Base-by-base conservation (phyloP, 2,329 filamentous ascomycete genomes). In the Elsinoe fawcettii region DNA sequence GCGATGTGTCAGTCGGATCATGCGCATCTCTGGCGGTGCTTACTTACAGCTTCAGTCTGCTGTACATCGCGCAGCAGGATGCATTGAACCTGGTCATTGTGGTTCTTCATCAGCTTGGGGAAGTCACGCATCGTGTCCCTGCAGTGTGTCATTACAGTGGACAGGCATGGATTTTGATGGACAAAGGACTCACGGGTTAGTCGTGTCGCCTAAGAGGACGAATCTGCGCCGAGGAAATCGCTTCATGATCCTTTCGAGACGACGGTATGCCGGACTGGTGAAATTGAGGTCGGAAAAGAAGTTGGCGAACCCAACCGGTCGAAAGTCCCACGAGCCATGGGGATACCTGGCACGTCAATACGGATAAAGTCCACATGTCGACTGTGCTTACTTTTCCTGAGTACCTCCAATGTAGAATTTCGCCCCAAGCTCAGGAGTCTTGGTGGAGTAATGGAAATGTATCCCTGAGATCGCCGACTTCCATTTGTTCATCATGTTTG, bases 371-470 rank as follows among this genome's bases (percentile, higher is more conserved):
- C 12, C n/a, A 20, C 23, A 22, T 23, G 2, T 8, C 6, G 36
- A 16, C 2, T 3, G n/a, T n/a, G 54, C 55, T 51, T 30, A 57
- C 51, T 58, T 41, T 25, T 57, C 23, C 22, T 30, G 25, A n/a
- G 55, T 57, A 14, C 47, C 53, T 14, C 55, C 27, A 46, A 60
- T 49, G 43, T 63, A 66, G 43, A 58, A 58, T 20, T 53, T 16
- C 18, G 56, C 37, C 11, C 55, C 55, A 2, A 58, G 44, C 51
- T 65, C 63, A 9, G 64, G 63, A 0, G 61, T 59, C 37, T 66
- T 60, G 20, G 65, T 61, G 16, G 60, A 16, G 56, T 66, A 67
- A 43, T 66, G 65, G 55, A 67, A 66, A 32, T 67, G 64, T 2
- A 60, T 59, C 8, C 58, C 56, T 1, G 60, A 56, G 5, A 51